Percentiles rank a stretch among this genome's conserved stretches.
phyloP scores from a whole-genome alignment of 2,329 filamentous ascomycete genomes.

The Botrytis byssoidea region DNA sequence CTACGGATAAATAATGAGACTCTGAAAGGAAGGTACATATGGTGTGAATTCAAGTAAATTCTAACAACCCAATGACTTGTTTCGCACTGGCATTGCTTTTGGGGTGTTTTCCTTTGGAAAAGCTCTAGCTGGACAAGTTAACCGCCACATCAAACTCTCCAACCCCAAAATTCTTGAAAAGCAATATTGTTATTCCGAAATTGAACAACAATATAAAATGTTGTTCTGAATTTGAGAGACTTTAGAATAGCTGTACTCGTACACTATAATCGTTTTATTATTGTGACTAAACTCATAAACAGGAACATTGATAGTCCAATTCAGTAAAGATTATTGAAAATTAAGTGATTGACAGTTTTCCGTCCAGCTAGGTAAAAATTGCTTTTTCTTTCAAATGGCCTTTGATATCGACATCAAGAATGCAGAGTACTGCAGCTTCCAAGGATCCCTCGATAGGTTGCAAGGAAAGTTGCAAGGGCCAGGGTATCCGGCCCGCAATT shows the following conservation, averaged over 20 bases:
- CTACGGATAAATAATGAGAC: not conserved
- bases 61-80: not conserved
- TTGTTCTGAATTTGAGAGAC: not conserved
- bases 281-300: not conserved
- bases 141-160: not conserved
- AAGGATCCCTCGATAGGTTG: not conserved
- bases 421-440: not conserved
- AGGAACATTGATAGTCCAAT: not conserved
- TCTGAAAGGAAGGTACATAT: not conserved
- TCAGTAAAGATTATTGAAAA: not conserved
- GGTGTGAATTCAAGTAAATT: not conserved
- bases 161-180: not conserved
- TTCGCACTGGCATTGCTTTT: not conserved
- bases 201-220: not conserved
- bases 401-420: not conserved
- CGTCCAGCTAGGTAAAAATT: not conserved
- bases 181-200: no score
- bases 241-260: not conserved
- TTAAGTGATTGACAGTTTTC: not conserved
- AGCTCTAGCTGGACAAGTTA: not conserved
- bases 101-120: not conserved
- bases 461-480: not conserved
- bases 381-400: not conserved
- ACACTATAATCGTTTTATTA: not conserved
- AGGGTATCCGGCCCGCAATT: not conserved